Evolutionary conservation across 352 stramenopile genomes (phyloP), one percentile per base, ranked within the genome.

Genomic region (Phytophthora chlamydospora): DNA sequence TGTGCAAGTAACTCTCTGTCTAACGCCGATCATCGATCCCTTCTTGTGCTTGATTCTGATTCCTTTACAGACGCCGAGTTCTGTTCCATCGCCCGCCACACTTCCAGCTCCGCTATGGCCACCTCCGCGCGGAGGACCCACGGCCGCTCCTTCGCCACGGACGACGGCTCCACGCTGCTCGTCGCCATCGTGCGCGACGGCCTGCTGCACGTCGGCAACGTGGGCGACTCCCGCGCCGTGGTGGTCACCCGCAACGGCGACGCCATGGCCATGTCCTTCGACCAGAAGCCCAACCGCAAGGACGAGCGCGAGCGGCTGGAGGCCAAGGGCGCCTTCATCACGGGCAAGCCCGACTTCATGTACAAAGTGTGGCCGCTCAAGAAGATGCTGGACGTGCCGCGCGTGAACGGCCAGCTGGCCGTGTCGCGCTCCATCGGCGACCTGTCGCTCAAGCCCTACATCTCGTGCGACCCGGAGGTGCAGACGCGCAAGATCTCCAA

Each of bases 381-480:
- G 45, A 84, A 81, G 38, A 70, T 92, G 46, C 45, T 96, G 41
- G 87, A 94, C 58, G 86, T 92, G 16, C 83, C 85, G 6, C 83
- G 87, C 12, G 85, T 96, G 24, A 93, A 96, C 56, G 87, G 87
- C 33, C 68, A 76, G 11, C 66, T 96, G 31, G 84, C 85, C 16
- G 90, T 96, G 74, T 92, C 87, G 27, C 74, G 87, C 24, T 93
- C 87, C 24, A 94, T 96, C 31, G 87, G 87, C 14, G 87, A 96
- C 58, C 57, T 90, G 33, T 89, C 82, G 5, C 68, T 94, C 14
- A 94, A 94, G 68, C 39, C 74, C 1, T 89, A 65, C 42, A 88
- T 96, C 56, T 88, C 85, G 21, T 88, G 79, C 53, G 85, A 94
- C 42, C 84, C 87, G 0, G 87, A 96, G 61, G 76, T 94, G 49